Base-by-base conservation (phyloP, 106 monocot species). In the Gastrodia elata region DNA sequence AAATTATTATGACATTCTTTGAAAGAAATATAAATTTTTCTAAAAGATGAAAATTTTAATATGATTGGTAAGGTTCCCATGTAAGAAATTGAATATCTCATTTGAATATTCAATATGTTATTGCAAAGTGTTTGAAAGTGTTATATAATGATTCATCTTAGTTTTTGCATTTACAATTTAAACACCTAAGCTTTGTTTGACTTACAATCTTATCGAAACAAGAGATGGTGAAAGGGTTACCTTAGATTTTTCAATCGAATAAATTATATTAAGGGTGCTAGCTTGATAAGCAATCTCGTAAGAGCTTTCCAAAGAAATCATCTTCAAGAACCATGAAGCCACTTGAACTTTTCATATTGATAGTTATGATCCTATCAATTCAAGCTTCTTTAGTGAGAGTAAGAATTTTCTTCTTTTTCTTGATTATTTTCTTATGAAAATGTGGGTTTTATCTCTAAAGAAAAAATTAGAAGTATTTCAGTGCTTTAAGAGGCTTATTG, bases 111-210 rank as follows among this genome's bases (percentile, higher is more conserved):
- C 1, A 33, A 56, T 13, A 6, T 40, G 15, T 16, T 43, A 9
- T 15, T 70, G 1, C 34, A 15, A 13, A 24, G 34, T 43, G 33
- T 58, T 41, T 80, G 0, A 35, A 13, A 14, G 44, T 33, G 40
- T 39, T 35, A 0, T 58, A 58, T 8, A 69, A 28, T 24, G 14
- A 74, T 5, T 11, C 25, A 22, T 49, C 74, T 7, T 74, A 38
- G 73, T n/a, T 79, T 67, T 80, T 39, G 65, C 68, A 80, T 58
- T 48, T 70, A 34, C 49, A 72, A 16, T 78, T 22, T 59, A 46
- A 14, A 9, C 40, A 78, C 10, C 38, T 72, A 4, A 79, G 18
- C 38, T 67, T 79, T 24, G 28, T 10, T 8, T 13, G 46, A 9
- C 16, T 73, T 6, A 8, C 32, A 13, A n/a, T 15, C 39, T 73